These are phyloP conservation scores for Apophysomyces elegans DNA, from an alignment of 371 early-diverging fungal species.

Conservation along the genomic window DNA sequence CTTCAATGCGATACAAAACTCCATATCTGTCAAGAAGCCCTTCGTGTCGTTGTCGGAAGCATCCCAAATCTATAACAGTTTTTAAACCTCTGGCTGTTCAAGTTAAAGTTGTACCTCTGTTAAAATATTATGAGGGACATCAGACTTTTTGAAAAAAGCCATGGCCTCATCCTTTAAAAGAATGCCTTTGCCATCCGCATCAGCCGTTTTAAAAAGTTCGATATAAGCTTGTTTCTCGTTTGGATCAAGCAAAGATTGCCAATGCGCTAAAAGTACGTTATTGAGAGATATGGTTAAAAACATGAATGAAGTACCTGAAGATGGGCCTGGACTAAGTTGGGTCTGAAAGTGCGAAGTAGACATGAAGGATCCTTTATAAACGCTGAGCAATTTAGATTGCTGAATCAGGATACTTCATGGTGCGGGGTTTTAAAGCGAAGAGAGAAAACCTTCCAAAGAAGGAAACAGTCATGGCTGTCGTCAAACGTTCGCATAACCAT, in stretches of 20 bases:
- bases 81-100: neutral
- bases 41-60: conserved; percentile 77
- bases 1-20: conserved; percentile 84
- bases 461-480: no score
- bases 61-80: conserved; percentile 75
- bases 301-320: neutral
- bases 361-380: neutral
- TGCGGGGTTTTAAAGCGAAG: neutral
- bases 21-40: conserved; percentile 73
- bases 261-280: neutral
- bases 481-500: no score
- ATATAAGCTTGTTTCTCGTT: conserved; percentile 72
- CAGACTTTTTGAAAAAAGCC: conserved; percentile 79
- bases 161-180: conserved; percentile 80
- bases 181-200: conserved; percentile 66
- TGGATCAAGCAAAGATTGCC: conserved; percentile 48
- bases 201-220: conserved; percentile 72
- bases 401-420: neutral
- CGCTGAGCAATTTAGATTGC: neutral
- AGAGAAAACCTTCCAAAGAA: neutral
- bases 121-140: conserved; percentile 67
- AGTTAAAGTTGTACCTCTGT: conserved; percentile 57
- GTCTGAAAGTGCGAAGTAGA: neutral
- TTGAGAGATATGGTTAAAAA: neutral
- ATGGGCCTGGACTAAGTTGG: neutral